Evolutionary conservation across 2,329 filamentous ascomycete genomes (phyloP).

Genomic region (Neonectria neomacrospora): DNA sequence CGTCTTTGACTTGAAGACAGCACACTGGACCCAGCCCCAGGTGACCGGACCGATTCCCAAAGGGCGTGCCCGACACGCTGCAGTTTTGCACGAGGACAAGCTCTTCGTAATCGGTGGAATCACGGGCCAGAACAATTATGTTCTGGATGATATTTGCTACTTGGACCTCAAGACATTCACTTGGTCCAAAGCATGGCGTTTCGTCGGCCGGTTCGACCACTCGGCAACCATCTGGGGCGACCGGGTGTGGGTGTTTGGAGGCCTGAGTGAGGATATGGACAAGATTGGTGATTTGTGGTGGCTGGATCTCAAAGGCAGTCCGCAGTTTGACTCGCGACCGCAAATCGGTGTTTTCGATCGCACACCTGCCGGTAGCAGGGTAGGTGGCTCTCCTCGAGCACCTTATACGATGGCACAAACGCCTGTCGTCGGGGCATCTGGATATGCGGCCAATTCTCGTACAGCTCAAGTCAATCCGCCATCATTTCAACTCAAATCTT

Average conservation of each 20-base stretch:
- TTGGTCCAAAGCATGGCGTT: slow-evolving; percentile 96
- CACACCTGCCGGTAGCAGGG: slow-evolving; percentile 52
- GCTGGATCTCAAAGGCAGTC: slow-evolving; percentile 92
- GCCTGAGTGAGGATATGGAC: slow-evolving; percentile 95
- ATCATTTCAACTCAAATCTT: slow-evolving; percentile 74
- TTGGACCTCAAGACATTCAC: slow-evolving; percentile 97
- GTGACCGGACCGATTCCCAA: slow-evolving; percentile 87
- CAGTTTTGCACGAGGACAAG: slow-evolving; percentile 95
- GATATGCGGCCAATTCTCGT: slow-evolving; percentile 75
- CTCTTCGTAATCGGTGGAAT: slow-evolving; percentile 97
- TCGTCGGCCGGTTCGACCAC: slow-evolving; percentile 94
- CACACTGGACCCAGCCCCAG: slow-evolving; percentile 93
- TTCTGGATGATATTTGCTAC: slow-evolving; percentile 96
- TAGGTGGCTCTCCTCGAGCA: slow-evolving; percentile 63
- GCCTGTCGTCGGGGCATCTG: slow-evolving; percentile 67
- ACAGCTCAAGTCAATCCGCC: slow-evolving; percentile 74
- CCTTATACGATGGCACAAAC: slow-evolving; percentile 62
- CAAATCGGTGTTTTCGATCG: slow-evolving; percentile 65
- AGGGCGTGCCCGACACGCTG: slow-evolving; percentile 91
- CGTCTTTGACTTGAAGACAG: slow-evolving; percentile 92
- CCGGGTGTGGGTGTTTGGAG: slow-evolving; percentile 95
- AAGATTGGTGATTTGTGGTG: slow-evolving; percentile 97
- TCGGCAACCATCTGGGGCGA: slow-evolving; percentile 93
- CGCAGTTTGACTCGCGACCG: slow-evolving; percentile 81
- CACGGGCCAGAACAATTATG: slow-evolving; percentile 89